Percentiles rank a stretch among this genome's conserved stretches.
Evolutionary conservation across 2,329 filamentous ascomycete species (phyloP).

Genomic region (Monosporascus sp.): DNA sequence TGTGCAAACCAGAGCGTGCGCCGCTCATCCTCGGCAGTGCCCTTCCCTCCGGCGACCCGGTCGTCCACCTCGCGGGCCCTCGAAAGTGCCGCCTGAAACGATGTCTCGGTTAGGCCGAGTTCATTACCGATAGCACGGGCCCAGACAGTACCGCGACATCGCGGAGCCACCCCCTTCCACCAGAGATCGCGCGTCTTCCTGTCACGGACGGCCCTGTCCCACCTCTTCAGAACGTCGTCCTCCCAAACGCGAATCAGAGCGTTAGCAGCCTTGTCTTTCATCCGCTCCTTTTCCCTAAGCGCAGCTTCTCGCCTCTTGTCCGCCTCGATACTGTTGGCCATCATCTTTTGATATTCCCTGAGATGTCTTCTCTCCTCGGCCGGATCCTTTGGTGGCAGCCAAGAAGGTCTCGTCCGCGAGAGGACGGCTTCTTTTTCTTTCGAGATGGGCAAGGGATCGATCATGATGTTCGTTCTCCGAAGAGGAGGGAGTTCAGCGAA

Average conservation of each 20-base stretch:
- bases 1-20: conserved; percentile 57
- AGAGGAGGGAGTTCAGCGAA: conserved; percentile 65
- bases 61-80: conserved; percentile 60
- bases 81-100: conserved; percentile 65
- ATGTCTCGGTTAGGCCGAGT: conserved; percentile 59
- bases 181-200: conserved; percentile 69
- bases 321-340: conserved; percentile 57
- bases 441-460: conserved; percentile 76
- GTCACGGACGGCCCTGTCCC: conserved; percentile 65
- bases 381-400: conserved; percentile 82
- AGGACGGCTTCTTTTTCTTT: conserved; percentile 83
- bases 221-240: conserved; percentile 69
- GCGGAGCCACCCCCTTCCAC: conserved; percentile 74
- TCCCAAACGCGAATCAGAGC: conserved; percentile 65
- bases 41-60: conserved; percentile 46
- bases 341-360: conserved; percentile 80
- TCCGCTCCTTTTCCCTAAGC: conserved; percentile 45
- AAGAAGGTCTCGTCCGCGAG: conserved; percentile 74
- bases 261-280: conserved; percentile 49
- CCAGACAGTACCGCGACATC: conserved; percentile 67
- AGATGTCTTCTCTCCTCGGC: conserved; percentile 87
- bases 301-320: conserved; percentile 55
- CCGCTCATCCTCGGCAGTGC: conserved; percentile 47
- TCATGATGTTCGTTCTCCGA: conserved; percentile 72
- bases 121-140: conserved; percentile 67